Base-by-base conservation (phyloP, 108 stramenopile genomes). In the Nannochloropsis gaditana region DNA sequence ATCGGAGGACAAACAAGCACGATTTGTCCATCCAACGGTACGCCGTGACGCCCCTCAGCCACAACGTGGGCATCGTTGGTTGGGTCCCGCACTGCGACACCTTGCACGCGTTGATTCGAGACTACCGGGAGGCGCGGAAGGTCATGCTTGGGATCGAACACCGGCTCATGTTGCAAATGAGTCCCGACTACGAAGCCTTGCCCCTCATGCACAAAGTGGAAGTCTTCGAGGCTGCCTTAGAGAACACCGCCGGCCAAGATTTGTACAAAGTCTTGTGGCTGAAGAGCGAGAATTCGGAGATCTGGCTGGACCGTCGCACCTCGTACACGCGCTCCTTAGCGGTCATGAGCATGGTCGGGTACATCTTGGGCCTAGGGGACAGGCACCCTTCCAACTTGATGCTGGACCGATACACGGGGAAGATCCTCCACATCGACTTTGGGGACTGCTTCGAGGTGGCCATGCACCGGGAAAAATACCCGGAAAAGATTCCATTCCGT, bases 341-440 rank as follows among this genome's bases (percentile, higher is more conserved):
- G 9, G 97, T 98, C n/a, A 99, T 99, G 97, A 96, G 95, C 81
- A 93, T 99, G 94, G 99, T 99, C n/a, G 99, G 99, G 5, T 99
- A 99, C 79, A 89, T 93, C 9, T 84, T 93, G 44, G 93, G 93
- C 9, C 90, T 93, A 42, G 93, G 93, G 19, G 93, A 93, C 84
- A 87, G 93, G 11, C 93, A 93, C 92, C 93, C 93, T 9, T 90
- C 87, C 45, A 93, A 93, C 85, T 79, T 93, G 17, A 91, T 93
- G 92, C 84, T 93, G 19, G 92, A 97, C 89, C 93, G 95, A 80
- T 84, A 93, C 43, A 97, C 94, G 79, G 97, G 97, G 9, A 94
- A 96, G 84, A 94, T 98, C 43, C 85, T 98, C 41, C 97, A 98
- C 91, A 97, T 98, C 88, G 97, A 96, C 91, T 94, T 96, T 84